Evolutionary conservation across 495 filamentous ascomycete genomes (phyloP), one percentile per base, ranked within the genome.

Genomic region (Lasiosphaeria ovina): DNA sequence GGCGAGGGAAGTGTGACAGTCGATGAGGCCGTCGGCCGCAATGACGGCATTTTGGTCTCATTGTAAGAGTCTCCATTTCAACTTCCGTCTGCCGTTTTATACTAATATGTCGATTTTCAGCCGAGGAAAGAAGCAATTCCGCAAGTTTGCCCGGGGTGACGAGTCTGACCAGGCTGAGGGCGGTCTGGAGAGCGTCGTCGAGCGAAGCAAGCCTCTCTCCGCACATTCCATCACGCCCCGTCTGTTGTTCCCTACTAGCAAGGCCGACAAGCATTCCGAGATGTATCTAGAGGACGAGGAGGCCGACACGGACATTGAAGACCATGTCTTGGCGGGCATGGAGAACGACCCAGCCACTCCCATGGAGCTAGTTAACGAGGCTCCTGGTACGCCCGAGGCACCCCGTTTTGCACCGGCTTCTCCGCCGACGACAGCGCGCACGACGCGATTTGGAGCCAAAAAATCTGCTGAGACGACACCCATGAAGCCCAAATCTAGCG

Each of bases 81-180:
- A 24, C 42, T 16, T 57, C 36, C 40, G 3, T 48, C 45, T 56
- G 4, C 3, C 12, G 33, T 31, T 54, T 11, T 61, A 60, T 55
- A 63, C 68, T 70, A 61, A 74, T 64, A 24, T 36, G 48, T 44
- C 35, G 11, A 14, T 59, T 61, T 59, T 4, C 69, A 97, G 93
- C 74, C 94, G 94, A 63, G 94, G 94, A 67, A 93, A 91, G 81
- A 92, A 89, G 70, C 79, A 91, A 51, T 96, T 92, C 79, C 85
- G 83, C 65, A 86, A 83, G 61, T 89, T 87, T 64, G 68, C 70
- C 7, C 73, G 79, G 1, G 51, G 62, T 33, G 74, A 71, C 9
- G 64, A 67, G 72, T 60, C 75, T 24, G 79, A 83, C 4, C 74
- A 79, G 8, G 75, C 73, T 14, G 79, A 81, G 1, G 76, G 75